A percentile compares a stretch with the other conserved stretches of the same genome.
Conservation (phyloP, 768 basidiomycete species). For the Mycena olivaceomarginata region DNA sequence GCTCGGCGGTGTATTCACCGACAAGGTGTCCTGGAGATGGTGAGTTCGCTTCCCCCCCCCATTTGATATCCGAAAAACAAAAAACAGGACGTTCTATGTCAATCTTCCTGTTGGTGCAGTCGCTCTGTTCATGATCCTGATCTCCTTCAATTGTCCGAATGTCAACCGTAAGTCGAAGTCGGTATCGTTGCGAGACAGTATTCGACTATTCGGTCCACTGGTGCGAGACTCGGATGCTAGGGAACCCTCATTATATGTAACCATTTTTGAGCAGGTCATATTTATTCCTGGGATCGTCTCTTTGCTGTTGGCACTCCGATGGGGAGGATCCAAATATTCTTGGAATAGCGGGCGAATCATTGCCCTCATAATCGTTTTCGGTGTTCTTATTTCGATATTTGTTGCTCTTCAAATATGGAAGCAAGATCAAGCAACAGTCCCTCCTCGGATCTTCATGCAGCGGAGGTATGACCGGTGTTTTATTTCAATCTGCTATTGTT, state of each 20-base stretch:
- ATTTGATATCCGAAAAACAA: not conserved
- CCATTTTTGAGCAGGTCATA: not conserved
- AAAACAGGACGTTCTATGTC: constrained; percentile 4
- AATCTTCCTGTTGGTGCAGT: constrained; percentile 44
- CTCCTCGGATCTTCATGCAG: constrained; percentile 38
- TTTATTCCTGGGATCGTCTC: constrained; percentile 39
- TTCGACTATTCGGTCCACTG: not conserved
- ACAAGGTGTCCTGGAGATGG: constrained; percentile 61
- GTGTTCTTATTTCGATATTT: constrained; percentile 40
- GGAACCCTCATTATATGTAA: not conserved
- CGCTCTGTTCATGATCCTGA: not conserved
- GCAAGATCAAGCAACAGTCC: constrained; percentile 35
- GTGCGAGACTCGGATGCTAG: not conserved
- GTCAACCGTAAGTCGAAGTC: not conserved
- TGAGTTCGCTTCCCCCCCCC: constrained; percentile 3
- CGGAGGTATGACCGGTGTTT: not conserved
- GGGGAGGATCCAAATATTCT: constrained; percentile 65
- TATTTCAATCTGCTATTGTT: not conserved
- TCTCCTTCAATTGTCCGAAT: constrained; percentile 42
- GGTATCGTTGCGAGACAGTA: not conserved
- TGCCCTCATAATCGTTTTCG: constrained; percentile 24
- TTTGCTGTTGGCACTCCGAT: constrained; percentile 60
- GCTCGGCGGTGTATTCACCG: constrained; percentile 45
- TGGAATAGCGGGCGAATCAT: constrained; percentile 55
- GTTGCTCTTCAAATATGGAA: constrained; percentile 38